phyloP scores from a whole-genome alignment of 2,329 filamentous ascomycete species.

The Alternaria gaisen region DNA sequence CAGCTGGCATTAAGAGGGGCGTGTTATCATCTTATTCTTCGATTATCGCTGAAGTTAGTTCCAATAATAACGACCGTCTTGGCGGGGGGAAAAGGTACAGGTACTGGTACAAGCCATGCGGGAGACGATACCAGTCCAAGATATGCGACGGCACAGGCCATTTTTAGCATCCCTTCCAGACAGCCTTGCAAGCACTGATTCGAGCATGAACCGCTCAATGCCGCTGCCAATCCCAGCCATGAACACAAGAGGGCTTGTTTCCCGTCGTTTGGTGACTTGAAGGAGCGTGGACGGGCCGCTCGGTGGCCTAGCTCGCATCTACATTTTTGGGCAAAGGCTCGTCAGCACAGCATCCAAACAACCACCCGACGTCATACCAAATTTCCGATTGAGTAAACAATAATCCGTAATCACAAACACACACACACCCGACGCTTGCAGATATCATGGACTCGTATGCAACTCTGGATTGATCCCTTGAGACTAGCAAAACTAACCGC shows the following conservation, averaged over 20 bases:
- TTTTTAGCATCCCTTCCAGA: not conserved
- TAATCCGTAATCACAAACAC: not conserved
- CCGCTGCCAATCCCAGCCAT: not conserved
- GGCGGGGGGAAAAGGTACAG: slow-evolving; percentile 26
- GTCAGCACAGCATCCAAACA: slow-evolving; percentile 17
- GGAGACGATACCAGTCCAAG: slow-evolving; percentile 11
- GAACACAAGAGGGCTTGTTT: not conserved
- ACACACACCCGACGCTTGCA: not conserved
- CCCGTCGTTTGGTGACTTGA: slow-evolving; percentile 10
- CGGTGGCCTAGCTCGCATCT: slow-evolving; percentile 28
- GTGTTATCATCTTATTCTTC: slow-evolving; percentile 13
- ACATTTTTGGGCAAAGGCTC: slow-evolving; percentile 36
- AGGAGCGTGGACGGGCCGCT: slow-evolving; percentile 13
- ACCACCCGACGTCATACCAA: slow-evolving; percentile 24
- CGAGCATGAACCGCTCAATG: not conserved
- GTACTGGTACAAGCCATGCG: slow-evolving; percentile 25
- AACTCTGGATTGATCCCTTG: not conserved
- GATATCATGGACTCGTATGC: slow-evolving; percentile 51
- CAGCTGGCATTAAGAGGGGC: slow-evolving; percentile 1
- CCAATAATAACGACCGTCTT: slow-evolving; percentile 36
- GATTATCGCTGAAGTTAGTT: slow-evolving; percentile 25
- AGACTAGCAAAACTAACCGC: slow-evolving; percentile 21
- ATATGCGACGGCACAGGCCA: not conserved
- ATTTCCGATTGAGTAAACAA: not conserved
- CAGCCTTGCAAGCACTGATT: not conserved